These are phyloP conservation scores for Cystobasidiaceae sp. DNA, from an alignment of 1,284 basidiomycete species.

Conservation along the genomic window DNA sequence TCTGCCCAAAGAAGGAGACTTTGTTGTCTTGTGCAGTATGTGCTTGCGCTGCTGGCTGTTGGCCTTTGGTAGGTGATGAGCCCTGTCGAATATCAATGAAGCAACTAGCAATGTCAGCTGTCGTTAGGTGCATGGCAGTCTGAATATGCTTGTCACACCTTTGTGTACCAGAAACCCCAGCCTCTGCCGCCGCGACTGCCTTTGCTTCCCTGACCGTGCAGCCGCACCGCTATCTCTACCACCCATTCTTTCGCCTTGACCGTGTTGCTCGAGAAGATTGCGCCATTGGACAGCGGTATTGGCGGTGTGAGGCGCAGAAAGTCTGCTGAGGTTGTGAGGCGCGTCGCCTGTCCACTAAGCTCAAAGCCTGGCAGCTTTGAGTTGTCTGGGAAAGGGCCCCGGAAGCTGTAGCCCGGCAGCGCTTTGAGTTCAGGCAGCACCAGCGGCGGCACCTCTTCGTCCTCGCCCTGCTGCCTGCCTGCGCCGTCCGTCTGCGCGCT, in stretches of 20 bases:
- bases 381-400: slow-evolving; percentile 33
- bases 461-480: no score
- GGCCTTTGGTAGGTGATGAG: background rate
- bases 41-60: slow-evolving; percentile 13
- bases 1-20: slow-evolving; percentile 43
- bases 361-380: slow-evolving; percentile 28
- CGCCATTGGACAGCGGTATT: slow-evolving; percentile 42
- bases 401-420: slow-evolving; percentile 29
- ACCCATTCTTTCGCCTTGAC: slow-evolving; percentile 42
- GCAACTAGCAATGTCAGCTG: background rate
- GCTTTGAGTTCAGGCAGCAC: slow-evolving; percentile 22
- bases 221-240: slow-evolving; percentile 43
- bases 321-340: slow-evolving; percentile 41
- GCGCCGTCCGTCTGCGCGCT: no score
- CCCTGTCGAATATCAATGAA: background rate
- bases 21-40: slow-evolving; percentile 35
- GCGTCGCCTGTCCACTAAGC: slow-evolving; percentile 37
- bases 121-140: background rate
- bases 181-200: slow-evolving; percentile 41
- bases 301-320: slow-evolving; percentile 42
- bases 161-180: slow-evolving; percentile 44
- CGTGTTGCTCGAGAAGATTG: slow-evolving; percentile 38
- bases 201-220: slow-evolving; percentile 37
- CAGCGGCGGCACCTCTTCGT: slow-evolving; percentile 17
- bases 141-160: slow-evolving; percentile 30